Evolutionary conservation across 148 eudicot species (phyloP).

Genomic region (Chenopodium album): DNA sequence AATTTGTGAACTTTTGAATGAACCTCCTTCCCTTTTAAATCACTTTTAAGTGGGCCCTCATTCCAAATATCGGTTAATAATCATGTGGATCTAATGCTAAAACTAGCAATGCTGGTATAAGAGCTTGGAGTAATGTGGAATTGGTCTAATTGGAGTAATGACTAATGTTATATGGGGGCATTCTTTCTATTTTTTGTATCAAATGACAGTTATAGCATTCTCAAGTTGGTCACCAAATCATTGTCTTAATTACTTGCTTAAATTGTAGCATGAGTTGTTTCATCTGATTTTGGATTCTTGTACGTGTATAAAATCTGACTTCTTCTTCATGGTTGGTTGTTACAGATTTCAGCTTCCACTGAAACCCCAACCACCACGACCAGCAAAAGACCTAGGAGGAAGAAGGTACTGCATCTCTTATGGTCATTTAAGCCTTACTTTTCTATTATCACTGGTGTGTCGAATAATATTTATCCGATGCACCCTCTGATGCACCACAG

Average conservation of each 20-base stretch:
- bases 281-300: not conserved
- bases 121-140: not conserved
- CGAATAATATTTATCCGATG: too few relatives aligned
- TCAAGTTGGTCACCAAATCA: not conserved
- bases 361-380: constrained; percentile 29
- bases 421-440: not conserved
- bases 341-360: constrained; percentile 39
- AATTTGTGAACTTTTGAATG: constrained; percentile 8
- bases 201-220: not conserved
- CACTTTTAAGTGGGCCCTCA: not conserved
- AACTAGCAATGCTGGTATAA: constrained; percentile 2
- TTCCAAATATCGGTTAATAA: not conserved
- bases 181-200: constrained; percentile 1
- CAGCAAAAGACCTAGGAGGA: constrained; percentile 49
- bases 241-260: not conserved
- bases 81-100: not conserved
- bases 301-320: not conserved
- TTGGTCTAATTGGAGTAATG: not conserved
- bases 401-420: constrained; percentile 40
- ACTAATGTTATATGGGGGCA: not conserved
- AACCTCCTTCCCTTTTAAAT: not conserved
- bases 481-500: too few relatives aligned
- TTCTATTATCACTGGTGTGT: too few relatives aligned
- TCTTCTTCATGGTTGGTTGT: constrained; percentile 10
- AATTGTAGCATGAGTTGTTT: not conserved